Evolutionary conservation across 208 protist species (phyloP).

Genomic region (Leishmania tarentolae): DNA sequence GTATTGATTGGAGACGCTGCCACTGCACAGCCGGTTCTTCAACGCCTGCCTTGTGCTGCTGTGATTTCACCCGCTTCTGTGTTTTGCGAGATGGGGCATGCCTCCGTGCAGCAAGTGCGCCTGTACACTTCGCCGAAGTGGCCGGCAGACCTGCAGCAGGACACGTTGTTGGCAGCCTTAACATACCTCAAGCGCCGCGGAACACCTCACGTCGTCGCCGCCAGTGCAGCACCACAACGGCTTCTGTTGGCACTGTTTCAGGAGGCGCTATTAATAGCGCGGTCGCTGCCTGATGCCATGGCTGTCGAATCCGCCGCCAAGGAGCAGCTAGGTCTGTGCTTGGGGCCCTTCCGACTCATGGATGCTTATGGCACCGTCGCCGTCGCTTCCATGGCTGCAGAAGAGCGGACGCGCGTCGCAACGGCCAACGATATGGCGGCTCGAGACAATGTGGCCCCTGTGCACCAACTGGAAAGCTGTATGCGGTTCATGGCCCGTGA

Average conservation of each 20-base stretch:
- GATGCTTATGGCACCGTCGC: slow-evolving; percentile 47
- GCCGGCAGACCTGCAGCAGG: slow-evolving; percentile 45
- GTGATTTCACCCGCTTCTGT: slow-evolving; percentile 51
- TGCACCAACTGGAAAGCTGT: slow-evolving; percentile 19
- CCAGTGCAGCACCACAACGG: slow-evolving; percentile 35
- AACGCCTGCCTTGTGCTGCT: slow-evolving; percentile 42
- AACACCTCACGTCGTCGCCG: slow-evolving; percentile 57
- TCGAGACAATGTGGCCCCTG: neutral
- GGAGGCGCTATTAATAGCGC: slow-evolving; percentile 43
- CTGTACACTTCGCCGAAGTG: slow-evolving; percentile 49
- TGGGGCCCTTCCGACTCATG: slow-evolving; percentile 55
- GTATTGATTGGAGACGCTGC: slow-evolving; percentile 60
- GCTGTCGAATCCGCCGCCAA: slow-evolving; percentile 49
- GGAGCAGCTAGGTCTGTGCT: slow-evolving; percentile 41
- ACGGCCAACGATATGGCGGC: neutral
- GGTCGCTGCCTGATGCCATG: slow-evolving; percentile 22
- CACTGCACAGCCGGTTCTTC: slow-evolving; percentile 29
- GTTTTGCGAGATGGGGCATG: slow-evolving; percentile 27
- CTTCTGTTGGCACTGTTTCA: slow-evolving; percentile 49
- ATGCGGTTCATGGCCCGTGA: slow-evolving; percentile 40
- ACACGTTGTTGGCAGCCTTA: slow-evolving; percentile 51
- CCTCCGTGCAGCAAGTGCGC: slow-evolving; percentile 68
- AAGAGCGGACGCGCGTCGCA: slow-evolving; percentile 8
- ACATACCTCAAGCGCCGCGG: slow-evolving; percentile 48
- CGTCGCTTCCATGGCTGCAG: slow-evolving; percentile 42